These are phyloP conservation scores for Cylindrotheca fusiformis DNA, from an alignment of 108 stramenopile species.

Conservation along the genomic window DNA sequence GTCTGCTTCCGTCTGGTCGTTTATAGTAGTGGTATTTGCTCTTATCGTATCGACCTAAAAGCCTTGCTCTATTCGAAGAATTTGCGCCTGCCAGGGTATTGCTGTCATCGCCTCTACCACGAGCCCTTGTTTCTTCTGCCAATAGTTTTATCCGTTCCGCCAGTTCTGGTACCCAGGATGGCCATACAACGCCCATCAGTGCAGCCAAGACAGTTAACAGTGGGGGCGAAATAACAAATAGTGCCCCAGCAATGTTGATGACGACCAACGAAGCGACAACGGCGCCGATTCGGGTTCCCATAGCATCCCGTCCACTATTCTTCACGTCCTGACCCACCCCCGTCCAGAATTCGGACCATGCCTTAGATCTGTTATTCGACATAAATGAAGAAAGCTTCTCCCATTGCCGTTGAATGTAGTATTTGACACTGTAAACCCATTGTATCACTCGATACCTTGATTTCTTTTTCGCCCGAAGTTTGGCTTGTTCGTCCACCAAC, in stretches of 20 bases:
- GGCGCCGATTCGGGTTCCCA: conserved; percentile 28
- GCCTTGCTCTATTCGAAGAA: conserved; percentile 1
- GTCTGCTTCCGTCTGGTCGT: conserved; percentile 31
- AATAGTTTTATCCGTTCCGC: conserved; percentile 14
- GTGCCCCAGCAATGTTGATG: conserved; percentile 41
- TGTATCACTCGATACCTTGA: conserved; percentile 48
- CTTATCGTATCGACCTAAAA: conserved; percentile 20
- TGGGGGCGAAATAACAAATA: conserved; percentile 45
- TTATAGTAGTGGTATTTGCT: conserved; percentile 26
- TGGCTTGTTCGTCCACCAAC: conserved; percentile 56
- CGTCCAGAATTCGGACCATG: conserved; percentile 23
- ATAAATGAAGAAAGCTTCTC: background rate
- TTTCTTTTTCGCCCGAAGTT: conserved; percentile 16
- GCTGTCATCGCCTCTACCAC: conserved; percentile 24
- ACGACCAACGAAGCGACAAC: conserved; percentile 27
- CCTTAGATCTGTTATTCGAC: background rate
- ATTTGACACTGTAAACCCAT: conserved; percentile 20
- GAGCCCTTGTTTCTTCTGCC: conserved; percentile 24
- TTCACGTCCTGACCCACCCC: conserved; percentile 37
- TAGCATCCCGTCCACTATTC: conserved; percentile 4
- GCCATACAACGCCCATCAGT: conserved; percentile 38
- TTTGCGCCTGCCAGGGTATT: background rate
- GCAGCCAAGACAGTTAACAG: conserved; percentile 31
- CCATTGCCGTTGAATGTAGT: conserved; percentile 14
- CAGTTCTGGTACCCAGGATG: conserved; percentile 43